Base-by-base conservation (phyloP, 2,329 filamentous ascomycete genomes). In the Monosporascus sp. region DNA sequence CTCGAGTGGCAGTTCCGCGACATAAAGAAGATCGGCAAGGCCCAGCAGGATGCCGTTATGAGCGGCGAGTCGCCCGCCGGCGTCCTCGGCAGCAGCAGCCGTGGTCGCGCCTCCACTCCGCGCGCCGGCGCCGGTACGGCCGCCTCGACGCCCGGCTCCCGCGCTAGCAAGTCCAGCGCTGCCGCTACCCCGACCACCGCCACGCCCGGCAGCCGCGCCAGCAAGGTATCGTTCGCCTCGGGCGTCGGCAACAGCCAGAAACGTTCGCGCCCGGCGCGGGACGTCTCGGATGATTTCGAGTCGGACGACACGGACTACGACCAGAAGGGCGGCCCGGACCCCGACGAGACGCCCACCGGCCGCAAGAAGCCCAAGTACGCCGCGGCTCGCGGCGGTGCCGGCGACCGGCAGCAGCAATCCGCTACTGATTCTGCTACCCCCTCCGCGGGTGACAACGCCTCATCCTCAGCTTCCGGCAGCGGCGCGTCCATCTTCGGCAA, bases 1-100 rank as follows among this genome's bases (percentile, higher is more conserved):
- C 76, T 85, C n/a, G 75, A 78, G 58, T 86, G 81, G 63, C 81
- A 85, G 61, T 84, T 86, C 61, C 76, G 82, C 1, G 56, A 65
- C 24, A 77, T 85, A 68, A 83, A 81, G 66, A 72, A 71, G 37
- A 73, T 81, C 31, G 81, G 77, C 31, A 74, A 78, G 40, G 68
- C 66, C 2, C 74, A 84, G 45, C 70, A 73, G 43, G 61, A 70
- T 3, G 74, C 75, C 3, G 72, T 74, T n/a, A 67, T 70, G 22
- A 65, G 68, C 1, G 77, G 76, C 26, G 68, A 73, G 44, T 74
- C 80, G 59, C 77, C 81, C 0, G 68, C 22, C 22, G 43, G 43
- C 7, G 22, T 15, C 31, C 31, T 35, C n/a, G n/a, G 22, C 22
- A 28, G 11, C 43, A 20, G 24, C 20, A 9, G 43, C 43, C 22